A percentile compares a stretch with the other conserved stretches of the same genome.
Conservation (phyloP, 352 stramenopile species). For the Phytophthora cactorum region DNA sequence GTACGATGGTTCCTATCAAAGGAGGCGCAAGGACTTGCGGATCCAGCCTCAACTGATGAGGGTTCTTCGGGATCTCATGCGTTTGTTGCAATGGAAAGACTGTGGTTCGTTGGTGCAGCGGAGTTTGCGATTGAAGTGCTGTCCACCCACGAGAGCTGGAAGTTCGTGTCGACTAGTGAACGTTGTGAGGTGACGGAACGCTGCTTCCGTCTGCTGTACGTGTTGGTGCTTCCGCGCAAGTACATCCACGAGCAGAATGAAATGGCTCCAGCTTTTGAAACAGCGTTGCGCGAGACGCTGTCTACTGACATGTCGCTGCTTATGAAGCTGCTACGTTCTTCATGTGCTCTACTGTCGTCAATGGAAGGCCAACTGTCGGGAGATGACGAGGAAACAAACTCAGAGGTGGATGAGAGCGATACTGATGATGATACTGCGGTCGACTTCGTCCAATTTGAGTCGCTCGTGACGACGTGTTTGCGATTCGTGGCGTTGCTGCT, state of each 20-base stretch:
- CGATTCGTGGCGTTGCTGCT: slow-evolving; percentile 54
- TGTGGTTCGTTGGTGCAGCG: slow-evolving; percentile 60
- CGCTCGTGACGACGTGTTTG: slow-evolving; percentile 53
- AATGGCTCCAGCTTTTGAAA: slow-evolving; percentile 56
- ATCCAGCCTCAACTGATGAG: slow-evolving; percentile 1
- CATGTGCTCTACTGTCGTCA: slow-evolving; percentile 37
- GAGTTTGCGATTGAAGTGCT: slow-evolving; percentile 70
- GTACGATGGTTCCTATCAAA: slow-evolving; percentile 64
- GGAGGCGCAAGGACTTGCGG: slow-evolving; percentile 44
- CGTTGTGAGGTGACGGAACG: slow-evolving; percentile 57
- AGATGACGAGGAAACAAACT: slow-evolving; percentile 7
- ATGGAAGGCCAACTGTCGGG: slow-evolving; percentile 18
- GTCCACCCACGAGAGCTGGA: slow-evolving; percentile 68
- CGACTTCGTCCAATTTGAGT: slow-evolving; percentile 40
- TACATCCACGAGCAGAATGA: slow-evolving; percentile 44
- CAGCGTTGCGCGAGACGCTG: slow-evolving; percentile 53
- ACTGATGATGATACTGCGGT: slow-evolving; percentile 10
- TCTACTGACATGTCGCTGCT: slow-evolving; percentile 57
- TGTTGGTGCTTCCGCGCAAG: slow-evolving; percentile 47
- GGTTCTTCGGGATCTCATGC: slow-evolving; percentile 5
- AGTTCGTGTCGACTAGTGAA: slow-evolving; percentile 46
- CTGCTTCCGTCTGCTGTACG: slow-evolving; percentile 61
- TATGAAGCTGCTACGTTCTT: slow-evolving; percentile 65
- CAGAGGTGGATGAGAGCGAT: slow-evolving; percentile 34
- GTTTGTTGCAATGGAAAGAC: slow-evolving; percentile 38